Percentiles rank a stretch among this genome's conserved stretches.
phyloP scores from a whole-genome alignment of 2,329 filamentous ascomycete species.

The Fonsecaea monophora region DNA sequence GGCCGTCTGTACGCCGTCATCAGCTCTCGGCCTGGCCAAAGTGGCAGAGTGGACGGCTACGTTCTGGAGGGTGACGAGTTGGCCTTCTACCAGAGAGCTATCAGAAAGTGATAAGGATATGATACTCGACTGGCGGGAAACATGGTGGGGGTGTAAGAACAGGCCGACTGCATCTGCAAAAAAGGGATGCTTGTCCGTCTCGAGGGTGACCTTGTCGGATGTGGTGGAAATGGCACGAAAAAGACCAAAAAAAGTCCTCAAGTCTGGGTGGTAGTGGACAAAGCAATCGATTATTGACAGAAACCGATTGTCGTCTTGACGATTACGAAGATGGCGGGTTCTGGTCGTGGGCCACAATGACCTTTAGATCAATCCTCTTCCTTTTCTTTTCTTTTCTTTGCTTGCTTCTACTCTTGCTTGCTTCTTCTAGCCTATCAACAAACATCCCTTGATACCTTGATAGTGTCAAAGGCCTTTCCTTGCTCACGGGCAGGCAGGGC shows the following conservation, averaged over 20 bases:
- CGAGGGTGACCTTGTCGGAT: neutral
- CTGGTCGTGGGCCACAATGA: constrained; percentile 3
- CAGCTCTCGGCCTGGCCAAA: constrained; percentile 93
- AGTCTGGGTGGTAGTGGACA: neutral
- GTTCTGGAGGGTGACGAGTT: constrained; percentile 99
- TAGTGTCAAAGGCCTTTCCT: neutral
- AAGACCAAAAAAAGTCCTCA: neutral
- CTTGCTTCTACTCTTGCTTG: neutral
- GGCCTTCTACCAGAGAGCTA: constrained; percentile 99
- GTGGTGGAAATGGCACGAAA: neutral
- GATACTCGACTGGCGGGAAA: neutral
- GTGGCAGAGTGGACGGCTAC: constrained; percentile 95
- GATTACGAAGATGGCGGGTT: neutral
- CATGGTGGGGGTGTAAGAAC: neutral
- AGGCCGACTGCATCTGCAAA: neutral
- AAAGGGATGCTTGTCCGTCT: neutral
- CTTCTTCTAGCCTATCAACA: neutral
- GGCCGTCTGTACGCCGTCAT: constrained; percentile 95
- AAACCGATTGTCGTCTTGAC: constrained; percentile 2
- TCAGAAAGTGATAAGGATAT: constrained; percentile 79
- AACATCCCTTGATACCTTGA: neutral
- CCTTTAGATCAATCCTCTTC: neutral
- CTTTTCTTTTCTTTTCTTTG: neutral
- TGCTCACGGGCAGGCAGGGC: neutral
- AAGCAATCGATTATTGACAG: constrained; percentile 1